Conservation (phyloP, 2,329 filamentous ascomycete species). For the Emmonsiellopsis sp. region DNA sequence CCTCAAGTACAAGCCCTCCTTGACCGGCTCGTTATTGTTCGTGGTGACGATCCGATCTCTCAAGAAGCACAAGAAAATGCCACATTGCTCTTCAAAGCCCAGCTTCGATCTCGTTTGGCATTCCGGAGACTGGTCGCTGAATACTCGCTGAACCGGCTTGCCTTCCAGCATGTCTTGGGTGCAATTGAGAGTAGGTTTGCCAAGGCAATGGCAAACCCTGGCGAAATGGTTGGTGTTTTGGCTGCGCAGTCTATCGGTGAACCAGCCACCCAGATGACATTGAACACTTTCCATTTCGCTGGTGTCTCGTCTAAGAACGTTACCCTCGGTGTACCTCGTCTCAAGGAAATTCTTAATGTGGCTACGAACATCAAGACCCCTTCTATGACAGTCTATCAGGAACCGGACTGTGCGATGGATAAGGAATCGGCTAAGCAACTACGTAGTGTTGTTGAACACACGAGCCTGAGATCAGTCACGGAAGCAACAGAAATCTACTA, state of each 20-base stretch:
- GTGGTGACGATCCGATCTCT: constrained; percentile 74
- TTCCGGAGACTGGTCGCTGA: constrained; percentile 88
- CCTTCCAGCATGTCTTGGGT: constrained; percentile 85
- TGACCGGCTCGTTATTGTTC: constrained; percentile 72
- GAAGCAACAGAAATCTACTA: constrained; percentile 95
- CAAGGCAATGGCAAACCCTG: constrained; percentile 75
- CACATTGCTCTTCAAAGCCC: constrained; percentile 84
- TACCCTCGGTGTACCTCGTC: constrained; percentile 93
- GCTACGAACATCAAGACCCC: constrained; percentile 98
- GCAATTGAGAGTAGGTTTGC: constrained; percentile 85
- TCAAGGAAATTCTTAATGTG: constrained; percentile 98
- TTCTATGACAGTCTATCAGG: constrained; percentile 86
- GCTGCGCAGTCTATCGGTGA: constrained; percentile 98
- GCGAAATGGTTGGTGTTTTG: constrained; percentile 97
- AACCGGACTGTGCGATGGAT: constrained; percentile 49
- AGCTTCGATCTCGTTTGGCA: constrained; percentile 77
- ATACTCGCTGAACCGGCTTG: constrained; percentile 78
- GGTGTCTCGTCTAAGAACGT: constrained; percentile 99
- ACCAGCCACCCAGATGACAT: constrained; percentile 96
- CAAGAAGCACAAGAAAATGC: constrained; percentile 79
- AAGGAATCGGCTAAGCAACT: constrained; percentile 78
- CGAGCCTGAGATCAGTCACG: constrained; percentile 83
- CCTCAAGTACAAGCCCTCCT: constrained; percentile 67
- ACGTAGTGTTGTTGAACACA: constrained; percentile 87
- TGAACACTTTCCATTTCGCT: constrained; percentile 99